Evolutionary conservation across 2,329 filamentous ascomycete genomes (phyloP), one percentile per base, ranked within the genome.

Genomic region (Claviceps sp.): DNA sequence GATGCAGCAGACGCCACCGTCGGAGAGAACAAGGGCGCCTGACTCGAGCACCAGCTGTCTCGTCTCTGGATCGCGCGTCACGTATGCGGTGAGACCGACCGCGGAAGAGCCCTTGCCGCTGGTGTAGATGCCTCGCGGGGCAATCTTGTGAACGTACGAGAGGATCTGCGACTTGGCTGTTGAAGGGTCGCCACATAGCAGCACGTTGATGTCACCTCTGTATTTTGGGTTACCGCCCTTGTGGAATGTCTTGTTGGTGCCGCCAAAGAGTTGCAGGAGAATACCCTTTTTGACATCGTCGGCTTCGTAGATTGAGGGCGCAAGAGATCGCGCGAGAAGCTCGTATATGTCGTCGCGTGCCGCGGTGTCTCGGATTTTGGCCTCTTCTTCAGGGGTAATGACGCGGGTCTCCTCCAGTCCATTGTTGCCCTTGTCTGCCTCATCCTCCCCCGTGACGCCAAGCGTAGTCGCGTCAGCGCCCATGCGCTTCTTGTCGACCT

Each of bases 221-320:
- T 98, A 98, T 61, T 86, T 90, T 6, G 93, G 93, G 63, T 87
- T 95, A 53, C 90, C 93, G 52, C 93, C 93, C 69, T 96, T 97
- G 54, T 95, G 81, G 67, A 98, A 98, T 1, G 87, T 88, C 72
- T 98, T 98, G 74, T 98, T 98, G 37, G 93, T 95, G 52, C 93
- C 93, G 40, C 93, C 91, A 65, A 98, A 98, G 42, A 98, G 80
- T 63, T 98, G 93, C 4, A 98, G 81, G 11, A 98, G 75, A 55
- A 98, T 96, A 11, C 93, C 93, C 71, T 98, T 98, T 76, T 98
- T 98, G 47, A 97, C 89, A 62, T 98, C 93, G 59, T 98, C 93
- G 83, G 95, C 87, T 69, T 98, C 93, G 71, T 94, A 96, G 62
- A 98, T 85, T 54, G 90, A 96, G 14, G 93, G 93, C 2, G 93